Conservation (phyloP, 148 eudicot genomes). For the Chenopodium album region DNA sequence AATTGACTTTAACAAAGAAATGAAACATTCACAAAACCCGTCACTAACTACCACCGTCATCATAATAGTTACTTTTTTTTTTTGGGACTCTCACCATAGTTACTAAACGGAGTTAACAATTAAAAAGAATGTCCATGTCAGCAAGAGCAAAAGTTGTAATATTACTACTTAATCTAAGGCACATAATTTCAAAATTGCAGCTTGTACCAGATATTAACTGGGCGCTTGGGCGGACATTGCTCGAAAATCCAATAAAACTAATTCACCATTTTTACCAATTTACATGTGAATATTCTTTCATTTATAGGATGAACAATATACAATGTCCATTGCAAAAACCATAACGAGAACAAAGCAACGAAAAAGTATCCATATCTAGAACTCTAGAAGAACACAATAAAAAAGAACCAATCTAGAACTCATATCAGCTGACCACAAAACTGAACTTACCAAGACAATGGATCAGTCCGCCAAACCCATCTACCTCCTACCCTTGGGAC, state of each 20-base stretch:
- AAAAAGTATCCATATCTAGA: slow-evolving; percentile 14
- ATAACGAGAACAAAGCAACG: slow-evolving; percentile 3
- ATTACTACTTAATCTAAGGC: no score
- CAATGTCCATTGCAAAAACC: slow-evolving; percentile 4
- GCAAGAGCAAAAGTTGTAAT: no score
- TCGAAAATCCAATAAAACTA: not conserved
- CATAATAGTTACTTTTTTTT: no score
- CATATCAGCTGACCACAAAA: slow-evolving; percentile 25
- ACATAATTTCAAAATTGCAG: no score
- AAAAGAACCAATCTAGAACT: slow-evolving; percentile 21
- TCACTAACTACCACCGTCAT: no score
- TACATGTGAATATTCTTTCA: slow-evolving; percentile 28
- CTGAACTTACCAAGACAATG: slow-evolving; percentile 8
- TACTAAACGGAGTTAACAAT: no score
- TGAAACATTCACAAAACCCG: no score
- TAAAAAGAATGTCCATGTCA: no score
- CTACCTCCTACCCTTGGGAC: slow-evolving; percentile 68
- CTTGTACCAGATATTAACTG: no score
- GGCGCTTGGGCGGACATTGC: no score
- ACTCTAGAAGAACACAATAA: slow-evolving; percentile 8
- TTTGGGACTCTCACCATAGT: no score
- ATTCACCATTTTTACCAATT: slow-evolving; percentile 16
- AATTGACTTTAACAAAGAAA: no score
- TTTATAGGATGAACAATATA: slow-evolving; percentile 16
- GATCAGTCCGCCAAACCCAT: slow-evolving; percentile 3